A percentile compares a stretch with the other conserved stretches of the same genome.
Conservation (phyloP, 208 protist species). For the Leptomonas pyrrhocoris region DNA sequence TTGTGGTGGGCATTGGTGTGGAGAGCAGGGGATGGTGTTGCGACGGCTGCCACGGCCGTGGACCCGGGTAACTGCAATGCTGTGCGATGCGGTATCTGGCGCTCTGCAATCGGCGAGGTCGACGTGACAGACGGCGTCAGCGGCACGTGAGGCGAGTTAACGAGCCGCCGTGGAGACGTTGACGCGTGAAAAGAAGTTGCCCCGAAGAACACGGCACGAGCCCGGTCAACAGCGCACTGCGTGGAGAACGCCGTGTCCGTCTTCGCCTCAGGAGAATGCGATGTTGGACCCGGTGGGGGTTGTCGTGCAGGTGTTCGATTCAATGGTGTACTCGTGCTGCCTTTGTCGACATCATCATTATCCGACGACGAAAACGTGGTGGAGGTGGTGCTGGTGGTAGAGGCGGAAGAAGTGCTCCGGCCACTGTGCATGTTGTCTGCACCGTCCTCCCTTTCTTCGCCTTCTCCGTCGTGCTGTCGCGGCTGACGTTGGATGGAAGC, state of each 20-base stretch:
- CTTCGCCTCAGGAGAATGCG: neutral
- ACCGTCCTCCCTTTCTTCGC: neutral
- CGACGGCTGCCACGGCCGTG: neutral
- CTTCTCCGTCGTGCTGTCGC: neutral
- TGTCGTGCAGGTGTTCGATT: slow-evolving; percentile 1
- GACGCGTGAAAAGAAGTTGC: slow-evolving; percentile 57
- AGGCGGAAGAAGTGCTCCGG: neutral
- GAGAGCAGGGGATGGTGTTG: neutral
- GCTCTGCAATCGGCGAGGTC: neutral
- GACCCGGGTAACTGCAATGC: neutral
- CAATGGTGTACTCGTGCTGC: no score
- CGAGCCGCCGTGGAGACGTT: slow-evolving; percentile 58
- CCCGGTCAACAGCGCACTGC: slow-evolving; percentile 64
- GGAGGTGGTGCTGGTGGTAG: neutral
- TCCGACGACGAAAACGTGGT: neutral
- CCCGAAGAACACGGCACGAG: slow-evolving; percentile 71
- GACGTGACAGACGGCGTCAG: slow-evolving; percentile 37
- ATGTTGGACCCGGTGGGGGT: neutral
- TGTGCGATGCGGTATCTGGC: neutral
- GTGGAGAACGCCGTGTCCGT: neutral
- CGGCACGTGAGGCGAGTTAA: slow-evolving; percentile 55
- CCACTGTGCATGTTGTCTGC: neutral
- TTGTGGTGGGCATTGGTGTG: neutral
- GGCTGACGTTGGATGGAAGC: neutral
- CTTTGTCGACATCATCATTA: neutral